Evolutionary conservation across 225 moss, liverwort and hornwort species (phyloP), one percentile per base, ranked within the genome.

Genomic region (Pseudoscleropodium purum): DNA sequence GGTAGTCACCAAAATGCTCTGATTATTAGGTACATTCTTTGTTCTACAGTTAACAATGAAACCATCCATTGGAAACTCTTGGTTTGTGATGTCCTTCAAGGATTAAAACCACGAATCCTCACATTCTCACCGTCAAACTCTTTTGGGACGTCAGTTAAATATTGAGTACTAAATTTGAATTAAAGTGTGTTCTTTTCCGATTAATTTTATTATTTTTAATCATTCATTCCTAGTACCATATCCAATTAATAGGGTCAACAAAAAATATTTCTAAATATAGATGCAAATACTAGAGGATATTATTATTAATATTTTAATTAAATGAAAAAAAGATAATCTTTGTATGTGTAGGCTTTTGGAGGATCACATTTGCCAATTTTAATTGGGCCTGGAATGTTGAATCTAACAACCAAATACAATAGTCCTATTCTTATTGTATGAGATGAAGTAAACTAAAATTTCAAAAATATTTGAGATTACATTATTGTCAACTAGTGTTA

Each of bases 241-340:
- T 1, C 2, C 0, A 0, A 1, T 30, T 74, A 18, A 74, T 3
- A 17, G 18, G 3, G 17, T 13, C 1, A 0, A 2, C 7, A 69
- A 70, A 69, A 24, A 24, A 47, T 24, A 69, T n/a, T n/a, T 39
- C 39, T 39, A 70, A 24, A 24, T 39, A 39, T 20, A 70, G 24
- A 39, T 70, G 4, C 13, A 4, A 70, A 70, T n/a, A 51, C 24
- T 69, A 1, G 24, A 7, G 0, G 23, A n/a, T 69, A n/a, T 69
- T n/a, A 23, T 37, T 37, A 20, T 21, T 60, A 56, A 3, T 51
- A 51, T 10, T 34, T 66, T 34, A 4, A 68, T 69, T 69, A 29
- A 45, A 45, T 10, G 10, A 0, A 30, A 74, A 73, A 73, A 73
- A 51, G 13, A 51, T 51, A 51, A 51, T 51, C 51, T 51, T 51